Percentiles rank a stretch among this genome's conserved stretches.
Evolutionary conservation across 2,329 filamentous ascomycete genomes (phyloP).

Genomic region (Trematosphaeria pertusa): DNA sequence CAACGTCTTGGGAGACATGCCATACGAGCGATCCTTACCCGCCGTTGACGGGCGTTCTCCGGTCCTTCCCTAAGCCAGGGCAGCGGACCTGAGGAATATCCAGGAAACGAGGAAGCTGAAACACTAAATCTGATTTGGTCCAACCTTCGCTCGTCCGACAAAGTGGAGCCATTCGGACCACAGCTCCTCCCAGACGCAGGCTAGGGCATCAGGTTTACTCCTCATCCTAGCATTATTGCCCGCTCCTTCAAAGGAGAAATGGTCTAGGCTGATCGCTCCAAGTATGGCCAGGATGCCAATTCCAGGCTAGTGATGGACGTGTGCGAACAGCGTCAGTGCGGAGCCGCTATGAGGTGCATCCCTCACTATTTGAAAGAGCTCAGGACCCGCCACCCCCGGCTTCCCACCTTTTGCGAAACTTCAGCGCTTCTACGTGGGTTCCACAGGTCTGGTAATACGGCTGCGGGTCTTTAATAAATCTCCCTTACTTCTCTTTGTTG

Average conservation of each 20-base stretch:
- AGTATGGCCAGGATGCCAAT: constrained; percentile 6
- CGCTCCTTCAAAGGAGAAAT: constrained; percentile 8
- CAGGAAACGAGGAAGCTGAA: constrained; percentile 4
- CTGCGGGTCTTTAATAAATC: neutral
- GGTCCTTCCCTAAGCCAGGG: neutral
- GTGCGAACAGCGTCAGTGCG: constrained; percentile 15
- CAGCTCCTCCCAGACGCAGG: constrained; percentile 9
- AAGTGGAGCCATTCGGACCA: constrained; percentile 5
- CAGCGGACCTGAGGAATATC: neutral
- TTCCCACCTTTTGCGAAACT: neutral
- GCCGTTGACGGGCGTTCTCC: neutral
- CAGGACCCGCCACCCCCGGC: constrained; percentile 8
- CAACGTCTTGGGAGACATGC: too few relatives aligned
- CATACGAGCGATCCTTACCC: too few relatives aligned
- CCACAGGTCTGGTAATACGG: too few relatives aligned
- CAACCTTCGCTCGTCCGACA: constrained; percentile 11
- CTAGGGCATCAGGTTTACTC: constrained; percentile 13
- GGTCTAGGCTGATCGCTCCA: constrained; percentile 9
- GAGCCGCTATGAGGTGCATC: constrained; percentile 17
- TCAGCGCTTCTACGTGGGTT: neutral
- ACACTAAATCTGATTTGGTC: constrained; percentile 6
- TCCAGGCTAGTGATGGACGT: constrained; percentile 5
- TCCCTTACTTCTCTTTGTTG: constrained; percentile 1
- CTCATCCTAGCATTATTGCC: constrained; percentile 13
- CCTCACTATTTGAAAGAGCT: constrained; percentile 22